phyloP scores from a whole-genome alignment of 208 protist genomes.

The Borovskyia barvae region DNA sequence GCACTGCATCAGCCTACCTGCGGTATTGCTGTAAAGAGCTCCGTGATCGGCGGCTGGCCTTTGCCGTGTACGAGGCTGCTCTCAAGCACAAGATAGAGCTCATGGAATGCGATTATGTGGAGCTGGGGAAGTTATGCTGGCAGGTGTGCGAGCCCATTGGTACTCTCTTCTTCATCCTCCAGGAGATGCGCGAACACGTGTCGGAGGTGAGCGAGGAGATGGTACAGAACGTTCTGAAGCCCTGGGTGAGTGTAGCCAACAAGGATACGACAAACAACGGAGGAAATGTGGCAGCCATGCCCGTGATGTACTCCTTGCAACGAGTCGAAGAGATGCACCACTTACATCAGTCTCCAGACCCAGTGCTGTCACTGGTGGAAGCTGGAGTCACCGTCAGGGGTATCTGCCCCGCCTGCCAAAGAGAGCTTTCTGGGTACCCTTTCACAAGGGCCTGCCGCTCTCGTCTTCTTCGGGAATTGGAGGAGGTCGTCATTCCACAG shows the following conservation, averaged over 20 bases:
- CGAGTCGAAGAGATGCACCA: conserved; percentile 10
- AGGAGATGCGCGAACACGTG: conserved; percentile 55
- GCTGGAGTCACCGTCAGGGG: no score
- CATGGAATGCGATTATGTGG: conserved; percentile 39
- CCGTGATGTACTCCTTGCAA: no score
- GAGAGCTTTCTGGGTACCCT: conserved; percentile 32
- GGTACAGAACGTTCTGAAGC: conserved; percentile 39
- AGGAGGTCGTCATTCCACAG: conserved; percentile 30
- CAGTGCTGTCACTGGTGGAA: not conserved
- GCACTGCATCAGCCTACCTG: conserved; percentile 57
- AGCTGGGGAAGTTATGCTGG: conserved; percentile 49
- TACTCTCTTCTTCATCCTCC: conserved; percentile 49
- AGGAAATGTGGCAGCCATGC: no score
- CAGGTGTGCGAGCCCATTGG: conserved; percentile 32
- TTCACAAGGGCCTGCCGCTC: conserved; percentile 47
- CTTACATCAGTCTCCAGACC: conserved; percentile 2
- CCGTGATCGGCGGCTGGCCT: conserved; percentile 23
- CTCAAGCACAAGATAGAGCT: conserved; percentile 48
- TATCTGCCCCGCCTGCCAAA: conserved; percentile 20
- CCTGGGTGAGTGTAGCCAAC: conserved; percentile 30
- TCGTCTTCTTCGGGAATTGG: conserved; percentile 40
- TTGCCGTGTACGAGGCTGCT: conserved; percentile 45
- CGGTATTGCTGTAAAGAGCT: conserved; percentile 33
- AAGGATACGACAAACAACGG: not conserved
- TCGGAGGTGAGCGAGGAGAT: conserved; percentile 29